Conservation (phyloP, 2,329 filamentous ascomycete genomes). For the Nectriaceae sp. region DNA sequence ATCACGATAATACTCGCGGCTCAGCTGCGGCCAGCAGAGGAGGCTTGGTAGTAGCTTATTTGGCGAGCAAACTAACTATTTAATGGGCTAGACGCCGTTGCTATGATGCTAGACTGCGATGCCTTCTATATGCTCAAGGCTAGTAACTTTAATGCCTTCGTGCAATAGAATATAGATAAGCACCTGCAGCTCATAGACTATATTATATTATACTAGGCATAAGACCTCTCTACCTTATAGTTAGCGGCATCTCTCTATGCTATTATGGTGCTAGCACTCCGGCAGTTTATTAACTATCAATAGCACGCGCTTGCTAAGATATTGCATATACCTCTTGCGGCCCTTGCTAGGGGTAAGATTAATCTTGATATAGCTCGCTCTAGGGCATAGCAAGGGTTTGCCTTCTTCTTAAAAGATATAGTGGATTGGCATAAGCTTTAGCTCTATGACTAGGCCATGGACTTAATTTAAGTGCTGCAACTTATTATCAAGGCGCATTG, state of each 20-base stretch:
- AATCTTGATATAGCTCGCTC: constrained; percentile 5
- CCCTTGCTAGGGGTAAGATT: constrained; percentile 3
- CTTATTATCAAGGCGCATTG: constrained; percentile 3
- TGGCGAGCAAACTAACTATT: constrained; percentile 1
- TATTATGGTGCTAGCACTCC: too few species aligned
- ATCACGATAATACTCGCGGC: constrained; percentile 4
- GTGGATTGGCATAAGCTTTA: constrained; percentile 5
- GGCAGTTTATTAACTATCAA: constrained; percentile 3
- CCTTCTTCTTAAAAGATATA: constrained; percentile 5
- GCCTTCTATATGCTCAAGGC: too few species aligned
- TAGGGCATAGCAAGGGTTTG: constrained; percentile 2
- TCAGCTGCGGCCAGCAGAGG: constrained; percentile 3
- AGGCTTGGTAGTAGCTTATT: constrained; percentile 3
- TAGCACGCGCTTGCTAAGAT: constrained; percentile 2
- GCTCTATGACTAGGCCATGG: constrained; percentile 5
- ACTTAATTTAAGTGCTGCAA: constrained; percentile 3
- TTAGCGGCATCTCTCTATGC: too few species aligned
- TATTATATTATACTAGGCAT: constrained; percentile 4
- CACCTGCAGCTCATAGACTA: constrained; percentile 4
- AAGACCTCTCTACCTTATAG: constrained; percentile 1
- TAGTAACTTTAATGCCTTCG: constrained; percentile 1
- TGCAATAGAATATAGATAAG: too few species aligned
- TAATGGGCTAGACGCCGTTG: constrained; percentile 1
- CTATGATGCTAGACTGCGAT: constrained; percentile 1
- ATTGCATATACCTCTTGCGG: too few species aligned